These are phyloP conservation scores for Nigrospora osmanthi DNA, from an alignment of 2,329 filamentous ascomycete genomes.

Conservation along the genomic window DNA sequence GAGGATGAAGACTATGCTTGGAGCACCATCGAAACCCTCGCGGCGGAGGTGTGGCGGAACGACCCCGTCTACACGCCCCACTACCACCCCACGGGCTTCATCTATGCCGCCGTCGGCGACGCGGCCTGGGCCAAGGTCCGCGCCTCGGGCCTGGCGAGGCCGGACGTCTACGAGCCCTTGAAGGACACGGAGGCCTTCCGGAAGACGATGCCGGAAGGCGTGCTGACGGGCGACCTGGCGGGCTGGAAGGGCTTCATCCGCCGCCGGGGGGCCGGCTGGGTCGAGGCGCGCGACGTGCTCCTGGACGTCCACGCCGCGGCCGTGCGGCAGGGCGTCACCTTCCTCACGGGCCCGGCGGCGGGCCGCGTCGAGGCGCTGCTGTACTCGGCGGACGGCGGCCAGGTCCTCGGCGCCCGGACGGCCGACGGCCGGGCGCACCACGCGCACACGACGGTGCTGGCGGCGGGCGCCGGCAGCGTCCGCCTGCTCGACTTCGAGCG, in stretches of 20 bases:
- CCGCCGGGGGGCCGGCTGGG: slow-evolving; percentile 39
- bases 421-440: slow-evolving; percentile 27
- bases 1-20: slow-evolving; percentile 17
- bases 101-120: slow-evolving; percentile 17
- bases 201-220: slow-evolving; percentile 40
- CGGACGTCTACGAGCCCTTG: slow-evolving; percentile 18
- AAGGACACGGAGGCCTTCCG: slow-evolving; percentile 36
- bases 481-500: slow-evolving; percentile 37
- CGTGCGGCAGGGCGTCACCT: slow-evolving; percentile 33
- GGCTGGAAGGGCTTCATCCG: slow-evolving; percentile 43
- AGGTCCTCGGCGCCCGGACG: slow-evolving; percentile 30
- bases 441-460: slow-evolving; percentile 34
- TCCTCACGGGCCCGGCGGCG: slow-evolving; percentile 27
- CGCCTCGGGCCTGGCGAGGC: slow-evolving; percentile 9
- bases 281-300: slow-evolving; percentile 41
- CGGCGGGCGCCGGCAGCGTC: slow-evolving; percentile 36
- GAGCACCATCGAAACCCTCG: slow-evolving; percentile 19
- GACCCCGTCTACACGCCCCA: slow-evolving; percentile 32
- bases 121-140: slow-evolving; percentile 3
- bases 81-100: slow-evolving; percentile 38
- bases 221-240: slow-evolving; percentile 39
- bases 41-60: slow-evolving; percentile 28
- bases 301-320: slow-evolving; percentile 35
- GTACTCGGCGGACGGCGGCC: slow-evolving; percentile 15
- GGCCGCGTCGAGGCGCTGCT: background rate